Evolutionary conservation across 2,329 filamentous ascomycete genomes (phyloP).

Genomic region (Pseudogymnoascus pannorum): DNA sequence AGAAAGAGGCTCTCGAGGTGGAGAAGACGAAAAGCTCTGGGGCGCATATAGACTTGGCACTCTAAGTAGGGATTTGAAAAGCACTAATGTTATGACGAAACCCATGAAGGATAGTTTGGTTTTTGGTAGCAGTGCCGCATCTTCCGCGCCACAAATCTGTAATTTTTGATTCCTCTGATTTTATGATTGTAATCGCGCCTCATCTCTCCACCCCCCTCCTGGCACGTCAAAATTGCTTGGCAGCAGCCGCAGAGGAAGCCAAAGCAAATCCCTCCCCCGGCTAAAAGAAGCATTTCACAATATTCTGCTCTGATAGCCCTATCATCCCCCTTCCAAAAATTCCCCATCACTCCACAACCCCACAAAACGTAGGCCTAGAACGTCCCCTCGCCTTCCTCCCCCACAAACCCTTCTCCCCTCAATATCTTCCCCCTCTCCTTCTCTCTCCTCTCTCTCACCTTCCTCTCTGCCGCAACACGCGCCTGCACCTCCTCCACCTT

Average conservation of each 20-base stretch:
- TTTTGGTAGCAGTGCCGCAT: neutral
- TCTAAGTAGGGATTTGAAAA: neutral
- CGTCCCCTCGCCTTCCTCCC: conserved; percentile 53
- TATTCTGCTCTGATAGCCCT: conserved; percentile 37
- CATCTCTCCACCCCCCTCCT: neutral
- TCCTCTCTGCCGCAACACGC: conserved; percentile 65
- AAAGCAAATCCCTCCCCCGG: conserved; percentile 1
- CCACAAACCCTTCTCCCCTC: conserved; percentile 76
- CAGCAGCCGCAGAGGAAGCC: neutral
- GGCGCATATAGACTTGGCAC: conserved; percentile 21
- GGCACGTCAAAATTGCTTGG: neutral
- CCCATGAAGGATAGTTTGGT: neutral
- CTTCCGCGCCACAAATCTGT: neutral
- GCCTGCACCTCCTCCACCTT: conserved; percentile 63
- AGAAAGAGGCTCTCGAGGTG: conserved; percentile 4
- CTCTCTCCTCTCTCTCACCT: conserved; percentile 61
- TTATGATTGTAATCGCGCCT: neutral
- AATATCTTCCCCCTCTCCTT: conserved; percentile 66
- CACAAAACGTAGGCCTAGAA: neutral
- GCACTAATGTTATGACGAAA: neutral
- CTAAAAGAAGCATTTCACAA: conserved; percentile 41
- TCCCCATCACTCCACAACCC: conserved; percentile 1
- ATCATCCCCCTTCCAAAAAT: neutral
- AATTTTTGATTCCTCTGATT: neutral
- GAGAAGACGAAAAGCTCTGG: conserved; percentile 11